These are phyloP conservation scores for Cutaneotrichosporon sp. DNA, from an alignment of 1,284 basidiomycete genomes.

Conservation along the genomic window DNA sequence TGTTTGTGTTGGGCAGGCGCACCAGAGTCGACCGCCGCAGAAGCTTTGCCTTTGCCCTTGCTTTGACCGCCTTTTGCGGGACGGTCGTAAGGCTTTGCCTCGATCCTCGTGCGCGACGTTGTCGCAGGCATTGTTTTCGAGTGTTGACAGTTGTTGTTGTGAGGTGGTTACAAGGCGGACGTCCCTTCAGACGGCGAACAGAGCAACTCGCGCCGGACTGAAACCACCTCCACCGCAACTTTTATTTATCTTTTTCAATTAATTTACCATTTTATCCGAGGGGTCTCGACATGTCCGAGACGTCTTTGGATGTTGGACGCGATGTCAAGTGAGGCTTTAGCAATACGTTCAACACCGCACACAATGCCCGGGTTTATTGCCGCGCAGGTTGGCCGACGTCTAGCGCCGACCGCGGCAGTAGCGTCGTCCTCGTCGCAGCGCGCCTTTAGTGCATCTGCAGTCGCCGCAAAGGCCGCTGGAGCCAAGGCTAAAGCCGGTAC, in stretches of 20 bases:
- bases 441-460: slow-evolving; percentile 18
- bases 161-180: not conserved
- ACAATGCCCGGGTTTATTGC: too few relatives aligned
- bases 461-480: slow-evolving; percentile 2
- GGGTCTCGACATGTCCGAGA: not conserved
- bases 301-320: too few relatives aligned
- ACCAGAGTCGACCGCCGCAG: slow-evolving; percentile 29
- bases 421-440: slow-evolving; percentile 16
- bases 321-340: too few relatives aligned
- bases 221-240: not conserved
- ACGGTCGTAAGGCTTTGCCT: slow-evolving; percentile 19
- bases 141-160: not conserved
- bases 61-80: slow-evolving; percentile 3
- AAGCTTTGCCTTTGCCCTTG: slow-evolving; percentile 16
- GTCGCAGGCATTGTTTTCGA: slow-evolving; percentile 9
- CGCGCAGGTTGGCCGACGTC: not conserved
- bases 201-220: not conserved
- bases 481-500: slow-evolving; percentile 12
- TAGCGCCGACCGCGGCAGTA: not conserved
- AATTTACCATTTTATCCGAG: slow-evolving; percentile 10
- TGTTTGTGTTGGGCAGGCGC: slow-evolving; percentile 68
- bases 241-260: slow-evolving; percentile 6
- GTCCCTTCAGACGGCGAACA: not conserved
- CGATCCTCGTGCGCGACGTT: not conserved
- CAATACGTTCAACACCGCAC: too few relatives aligned